Percentiles rank a stretch among this genome's conserved stretches.
Evolutionary conservation across 768 basidiomycete species (phyloP).

Genomic region (Dentipellis sp.): DNA sequence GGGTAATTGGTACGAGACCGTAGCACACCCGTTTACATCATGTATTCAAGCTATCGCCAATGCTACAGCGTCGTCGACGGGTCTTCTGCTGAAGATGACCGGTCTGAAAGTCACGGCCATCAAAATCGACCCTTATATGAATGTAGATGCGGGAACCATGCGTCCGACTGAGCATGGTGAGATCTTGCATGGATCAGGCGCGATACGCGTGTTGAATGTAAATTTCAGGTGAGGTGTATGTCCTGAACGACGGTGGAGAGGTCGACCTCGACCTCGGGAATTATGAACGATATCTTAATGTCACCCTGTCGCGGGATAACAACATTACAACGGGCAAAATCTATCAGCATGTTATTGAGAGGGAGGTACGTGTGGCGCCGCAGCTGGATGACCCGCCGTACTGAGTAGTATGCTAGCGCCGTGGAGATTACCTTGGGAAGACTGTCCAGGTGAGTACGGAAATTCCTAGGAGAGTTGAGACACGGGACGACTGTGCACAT

Average conservation of each 20-base stretch:
- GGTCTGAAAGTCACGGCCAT: constrained; percentile 97
- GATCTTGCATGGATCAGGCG: constrained; percentile 16
- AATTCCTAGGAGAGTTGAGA: too few species aligned
- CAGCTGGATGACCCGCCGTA: neutral
- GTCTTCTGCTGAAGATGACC: constrained; percentile 87
- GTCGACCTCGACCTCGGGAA: constrained; percentile 97
- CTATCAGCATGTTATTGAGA: constrained; percentile 93
- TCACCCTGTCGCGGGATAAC: constrained; percentile 89
- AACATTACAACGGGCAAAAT: constrained; percentile 99
- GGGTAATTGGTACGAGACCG: constrained; percentile 78
- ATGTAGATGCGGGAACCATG: constrained; percentile 99
- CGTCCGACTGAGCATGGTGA: constrained; percentile 95
- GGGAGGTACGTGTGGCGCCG: constrained; percentile 56
- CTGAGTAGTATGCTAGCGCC: constrained; percentile 35
- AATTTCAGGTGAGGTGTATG: constrained; percentile 83
- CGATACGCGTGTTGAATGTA: neutral
- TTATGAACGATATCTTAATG: constrained; percentile 95
- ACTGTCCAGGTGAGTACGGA: constrained; percentile 72
- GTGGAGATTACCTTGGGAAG: constrained; percentile 89
- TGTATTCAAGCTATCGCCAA: constrained; percentile 14
- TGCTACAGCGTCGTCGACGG: constrained; percentile 87
- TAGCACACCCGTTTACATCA: constrained; percentile 16
- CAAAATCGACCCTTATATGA: constrained; percentile 99
- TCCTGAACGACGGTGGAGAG: constrained; percentile 96
- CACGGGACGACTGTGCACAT: neutral